Evolutionary conservation across 495 filamentous ascomycete species (phyloP).

Genomic region (Penicillium parvum): DNA sequence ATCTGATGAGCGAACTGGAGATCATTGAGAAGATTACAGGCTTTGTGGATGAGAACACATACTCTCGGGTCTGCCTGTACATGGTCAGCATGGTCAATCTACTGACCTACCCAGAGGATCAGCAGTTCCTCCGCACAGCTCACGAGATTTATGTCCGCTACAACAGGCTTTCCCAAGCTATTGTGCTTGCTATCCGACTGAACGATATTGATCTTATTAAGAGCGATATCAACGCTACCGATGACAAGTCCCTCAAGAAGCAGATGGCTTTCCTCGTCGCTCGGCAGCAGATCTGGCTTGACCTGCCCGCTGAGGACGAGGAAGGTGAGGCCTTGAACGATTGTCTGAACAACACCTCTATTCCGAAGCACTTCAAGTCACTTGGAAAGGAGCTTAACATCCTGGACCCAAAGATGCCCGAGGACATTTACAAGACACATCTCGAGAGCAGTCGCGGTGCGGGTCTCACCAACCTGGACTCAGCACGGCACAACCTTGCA

Average conservation of each 20-base stretch:
- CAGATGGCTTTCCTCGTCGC: constrained; percentile 93
- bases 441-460: constrained; percentile 89
- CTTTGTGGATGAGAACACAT: constrained; percentile 92
- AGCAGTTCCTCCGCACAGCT: constrained; percentile 84
- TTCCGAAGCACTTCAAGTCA: constrained; percentile 89
- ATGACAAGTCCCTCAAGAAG: constrained; percentile 78
- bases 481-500: constrained; percentile 90
- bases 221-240: constrained; percentile 70
- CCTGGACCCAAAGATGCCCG: constrained; percentile 90
- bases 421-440: constrained; percentile 99
- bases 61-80: constrained; percentile 87
- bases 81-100: constrained; percentile 99
- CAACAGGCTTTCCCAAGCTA: constrained; percentile 86
- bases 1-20: constrained; percentile 93
- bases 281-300: constrained; percentile 83
- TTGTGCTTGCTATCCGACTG: constrained; percentile 88
- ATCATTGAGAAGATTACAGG: constrained; percentile 89
- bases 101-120: constrained; percentile 94
- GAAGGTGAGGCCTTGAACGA: constrained; percentile 72
- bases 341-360: constrained; percentile 78
- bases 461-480: constrained; percentile 90
- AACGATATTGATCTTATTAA: constrained; percentile 80
- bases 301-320: constrained; percentile 54
- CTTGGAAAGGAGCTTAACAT: constrained; percentile 96
- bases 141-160: constrained; percentile 90